phyloP scores from a whole-genome alignment of 2,329 filamentous ascomycete species.

The Neonectria neomacrospora region DNA sequence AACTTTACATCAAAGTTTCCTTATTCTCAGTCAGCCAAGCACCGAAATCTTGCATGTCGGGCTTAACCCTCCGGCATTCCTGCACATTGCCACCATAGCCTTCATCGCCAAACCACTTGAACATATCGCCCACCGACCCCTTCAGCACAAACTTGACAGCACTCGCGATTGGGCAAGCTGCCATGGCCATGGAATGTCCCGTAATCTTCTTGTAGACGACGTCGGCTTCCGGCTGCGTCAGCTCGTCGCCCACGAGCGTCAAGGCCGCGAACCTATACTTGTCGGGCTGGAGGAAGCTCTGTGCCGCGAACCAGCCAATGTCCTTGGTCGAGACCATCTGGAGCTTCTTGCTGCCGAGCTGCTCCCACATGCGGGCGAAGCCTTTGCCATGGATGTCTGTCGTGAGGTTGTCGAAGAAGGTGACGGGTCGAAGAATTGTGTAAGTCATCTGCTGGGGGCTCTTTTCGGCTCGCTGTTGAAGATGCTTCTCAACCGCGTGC shows the following conservation, averaged over 20 bases:
- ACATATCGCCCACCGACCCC: conserved; percentile 30
- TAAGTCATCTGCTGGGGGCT: conserved; percentile 59
- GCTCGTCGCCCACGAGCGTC: conserved; percentile 33
- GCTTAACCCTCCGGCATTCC: conserved; percentile 16
- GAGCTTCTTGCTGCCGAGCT: conserved; percentile 39
- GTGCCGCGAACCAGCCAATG: conserved; percentile 55
- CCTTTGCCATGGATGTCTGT: conserved; percentile 46
- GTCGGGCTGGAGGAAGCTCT: conserved; percentile 50
- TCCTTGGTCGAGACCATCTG: conserved; percentile 53
- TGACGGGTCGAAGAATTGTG: conserved; percentile 67
- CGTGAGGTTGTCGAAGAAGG: conserved; percentile 65
- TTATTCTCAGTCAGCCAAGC: conserved; percentile 25
- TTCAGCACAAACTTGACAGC: conserved; percentile 29
- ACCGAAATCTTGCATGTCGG: conserved; percentile 22
- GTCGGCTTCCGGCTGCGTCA: conserved; percentile 30
- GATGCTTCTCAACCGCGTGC: conserved; percentile 66
- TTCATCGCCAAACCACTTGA: conserved; percentile 31
- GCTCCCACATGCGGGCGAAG: conserved; percentile 45
- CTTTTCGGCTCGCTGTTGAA: conserved; percentile 53
- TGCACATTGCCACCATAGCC: conserved; percentile 33
- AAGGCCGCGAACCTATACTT: conserved; percentile 30
- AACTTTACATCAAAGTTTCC: not conserved
- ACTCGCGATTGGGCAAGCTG: conserved; percentile 25
- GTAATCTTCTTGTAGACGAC: conserved; percentile 19
- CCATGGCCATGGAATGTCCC: conserved; percentile 19